A percentile compares a stretch with the other conserved stretches of the same genome.
Conservation (phyloP, 2,329 filamentous ascomycete genomes). For the Monascus ruber region DNA sequence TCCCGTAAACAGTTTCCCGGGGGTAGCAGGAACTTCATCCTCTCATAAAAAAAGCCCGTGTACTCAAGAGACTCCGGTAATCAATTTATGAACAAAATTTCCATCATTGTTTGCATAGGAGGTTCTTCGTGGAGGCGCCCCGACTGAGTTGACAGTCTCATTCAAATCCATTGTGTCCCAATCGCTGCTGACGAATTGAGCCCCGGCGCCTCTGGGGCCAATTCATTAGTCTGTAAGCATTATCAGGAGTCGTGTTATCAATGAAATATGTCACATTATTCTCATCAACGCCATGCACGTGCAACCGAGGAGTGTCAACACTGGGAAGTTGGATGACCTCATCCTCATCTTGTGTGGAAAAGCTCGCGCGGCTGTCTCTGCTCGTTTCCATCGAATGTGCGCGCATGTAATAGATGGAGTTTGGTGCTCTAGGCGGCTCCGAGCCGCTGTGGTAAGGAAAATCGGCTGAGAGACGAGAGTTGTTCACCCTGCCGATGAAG, state of each 20-base stretch:
- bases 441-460: constrained; percentile 4
- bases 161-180: no score
- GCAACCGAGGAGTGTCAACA: constrained; percentile 12
- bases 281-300: constrained; percentile 21
- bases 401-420: constrained; percentile 22
- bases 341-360: constrained; percentile 19
- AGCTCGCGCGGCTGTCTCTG: constrained; percentile 8
- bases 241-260: constrained; percentile 13
- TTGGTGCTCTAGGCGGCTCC: constrained; percentile 6
- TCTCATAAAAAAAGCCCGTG: no score
- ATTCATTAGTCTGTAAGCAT: constrained; percentile 20
- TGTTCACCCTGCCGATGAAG: not conserved
- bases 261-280: constrained; percentile 23
- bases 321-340: constrained; percentile 25
- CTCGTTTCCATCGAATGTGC: constrained; percentile 19
- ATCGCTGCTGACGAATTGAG: no score
- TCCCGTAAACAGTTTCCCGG: no score
- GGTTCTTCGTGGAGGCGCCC: no score
- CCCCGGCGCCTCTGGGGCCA: constrained; percentile 14
- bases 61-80: no score
- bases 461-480: constrained; percentile 5
- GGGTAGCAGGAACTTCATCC: no score
- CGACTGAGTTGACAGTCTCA: no score
- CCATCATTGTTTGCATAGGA: no score
- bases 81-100: no score